phyloP scores from a whole-genome alignment of 78 protist species.

The Cyanophora paradoxa region DNA sequence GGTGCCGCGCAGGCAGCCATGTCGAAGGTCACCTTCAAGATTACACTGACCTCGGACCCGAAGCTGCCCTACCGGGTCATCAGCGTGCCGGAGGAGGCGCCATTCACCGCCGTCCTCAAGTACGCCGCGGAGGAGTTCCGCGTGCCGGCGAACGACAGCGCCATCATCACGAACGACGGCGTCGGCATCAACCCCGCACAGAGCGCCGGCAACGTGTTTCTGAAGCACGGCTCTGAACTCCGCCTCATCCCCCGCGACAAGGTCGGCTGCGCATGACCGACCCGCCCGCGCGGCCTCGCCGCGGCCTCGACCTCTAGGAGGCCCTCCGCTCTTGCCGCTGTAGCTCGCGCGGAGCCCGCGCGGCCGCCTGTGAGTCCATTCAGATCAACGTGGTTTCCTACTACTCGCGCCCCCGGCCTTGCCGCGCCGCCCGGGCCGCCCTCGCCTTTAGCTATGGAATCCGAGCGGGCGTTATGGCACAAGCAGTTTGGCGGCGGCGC shows the following conservation, averaged over 20 bases:
- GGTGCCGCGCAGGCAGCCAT: no score
- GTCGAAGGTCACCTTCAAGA: constrained; percentile 58
- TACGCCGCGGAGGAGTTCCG: constrained; percentile 82
- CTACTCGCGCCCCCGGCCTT: no score
- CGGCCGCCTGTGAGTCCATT: no score
- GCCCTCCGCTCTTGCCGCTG: no score
- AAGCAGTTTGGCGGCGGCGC: no score
- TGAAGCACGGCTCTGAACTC: constrained; percentile 78
- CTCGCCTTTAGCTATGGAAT: no score
- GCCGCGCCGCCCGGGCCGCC: no score
- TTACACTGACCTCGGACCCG: constrained; percentile 84
- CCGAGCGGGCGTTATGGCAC: no score
- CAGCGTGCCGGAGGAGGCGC: constrained; percentile 80
- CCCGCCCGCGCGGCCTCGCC: no score
- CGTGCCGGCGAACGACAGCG: constrained; percentile 53
- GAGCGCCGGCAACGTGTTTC: constrained; percentile 68
- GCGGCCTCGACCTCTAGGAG: no score
- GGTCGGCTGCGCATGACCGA: constrained; percentile 67
- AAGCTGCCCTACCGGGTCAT: constrained; percentile 78
- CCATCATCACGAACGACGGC: constrained; percentile 80
- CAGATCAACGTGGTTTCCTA: no score
- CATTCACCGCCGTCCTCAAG: constrained; percentile 83
- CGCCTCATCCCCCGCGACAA: constrained; percentile 80
- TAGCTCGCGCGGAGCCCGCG: no score
- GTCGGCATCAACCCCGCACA: constrained; percentile 87